Evolutionary conservation across 208 protist species (phyloP).

Genomic region (Leptomonas seymouri): DNA sequence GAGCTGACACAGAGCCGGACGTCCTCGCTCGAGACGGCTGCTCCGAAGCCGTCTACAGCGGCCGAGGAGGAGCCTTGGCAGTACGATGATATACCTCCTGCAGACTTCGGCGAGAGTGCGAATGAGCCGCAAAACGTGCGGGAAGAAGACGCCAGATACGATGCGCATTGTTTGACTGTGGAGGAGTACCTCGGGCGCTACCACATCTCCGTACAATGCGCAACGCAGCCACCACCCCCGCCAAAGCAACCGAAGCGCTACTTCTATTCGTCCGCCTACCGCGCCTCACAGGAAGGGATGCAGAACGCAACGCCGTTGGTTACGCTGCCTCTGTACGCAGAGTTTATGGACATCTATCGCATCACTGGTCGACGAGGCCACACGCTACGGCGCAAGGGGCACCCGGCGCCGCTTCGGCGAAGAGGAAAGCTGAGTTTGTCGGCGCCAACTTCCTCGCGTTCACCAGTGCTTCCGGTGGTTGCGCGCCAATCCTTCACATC

Average conservation of each 20-base stretch:
- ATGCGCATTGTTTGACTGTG: neutral
- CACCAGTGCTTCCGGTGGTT: slow-evolving; percentile 3
- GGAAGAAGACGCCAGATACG: neutral
- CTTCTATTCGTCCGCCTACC: slow-evolving; percentile 61
- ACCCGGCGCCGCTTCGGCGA: neutral
- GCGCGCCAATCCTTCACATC: neutral
- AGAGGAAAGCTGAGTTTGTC: neutral
- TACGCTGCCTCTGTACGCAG: slow-evolving; percentile 78
- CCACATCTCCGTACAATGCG: slow-evolving; percentile 19
- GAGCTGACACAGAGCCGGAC: slow-evolving; percentile 10
- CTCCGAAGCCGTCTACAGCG: neutral
- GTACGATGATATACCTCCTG: neutral
- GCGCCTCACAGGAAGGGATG: neutral
- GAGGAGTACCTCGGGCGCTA: slow-evolving; percentile 23
- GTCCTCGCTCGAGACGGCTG: slow-evolving; percentile 8
- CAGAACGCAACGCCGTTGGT: slow-evolving; percentile 43
- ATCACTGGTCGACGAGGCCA: slow-evolving; percentile 25
- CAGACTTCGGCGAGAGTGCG: neutral
- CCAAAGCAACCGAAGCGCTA: slow-evolving; percentile 56
- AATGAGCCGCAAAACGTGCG: neutral
- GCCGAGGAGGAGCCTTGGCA: neutral
- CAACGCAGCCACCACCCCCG: slow-evolving; percentile 1
- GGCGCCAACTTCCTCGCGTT: neutral
- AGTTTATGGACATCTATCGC: slow-evolving; percentile 91
- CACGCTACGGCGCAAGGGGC: neutral